phyloP scores from a whole-genome alignment of 106 monocot species.

The Acanthochlamys bracteata region DNA sequence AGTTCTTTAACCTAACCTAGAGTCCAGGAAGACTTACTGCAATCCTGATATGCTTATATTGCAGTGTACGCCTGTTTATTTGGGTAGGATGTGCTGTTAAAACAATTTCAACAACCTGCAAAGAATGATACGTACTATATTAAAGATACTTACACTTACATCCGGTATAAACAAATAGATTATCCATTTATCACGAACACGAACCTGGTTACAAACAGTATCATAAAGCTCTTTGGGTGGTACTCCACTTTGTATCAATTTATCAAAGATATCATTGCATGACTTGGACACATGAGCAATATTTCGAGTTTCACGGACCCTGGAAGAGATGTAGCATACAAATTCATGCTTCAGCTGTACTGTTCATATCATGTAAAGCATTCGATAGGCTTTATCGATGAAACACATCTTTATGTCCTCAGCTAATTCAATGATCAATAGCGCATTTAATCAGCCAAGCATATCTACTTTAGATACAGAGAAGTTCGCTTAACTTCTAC shows the following conservation, averaged over 20 bases:
- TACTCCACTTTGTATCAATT: constrained; percentile 74
- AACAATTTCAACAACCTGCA: constrained; percentile 90
- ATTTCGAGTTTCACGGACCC: constrained; percentile 63
- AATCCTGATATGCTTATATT: constrained; percentile 91
- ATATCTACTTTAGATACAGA: too few relatives aligned
- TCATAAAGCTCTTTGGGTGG: constrained; percentile 58
- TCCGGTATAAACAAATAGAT: background rate
- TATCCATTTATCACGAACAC: background rate
- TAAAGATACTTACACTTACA: too few relatives aligned
- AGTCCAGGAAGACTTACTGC: constrained; percentile 47
- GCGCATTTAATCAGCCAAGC: too few relatives aligned
- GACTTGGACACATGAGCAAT: constrained; percentile 56
- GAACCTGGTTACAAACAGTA: constrained; percentile 82
- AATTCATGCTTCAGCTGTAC: too few relatives aligned
- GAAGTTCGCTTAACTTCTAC: too few relatives aligned
- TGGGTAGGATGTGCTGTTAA: constrained; percentile 95
- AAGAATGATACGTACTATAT: too few relatives aligned
- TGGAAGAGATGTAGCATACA: constrained; percentile 6
- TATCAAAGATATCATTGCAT: constrained; percentile 77
- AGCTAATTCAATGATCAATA: too few relatives aligned
- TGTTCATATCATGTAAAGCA: too few relatives aligned
- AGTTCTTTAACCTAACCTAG: too few relatives aligned
- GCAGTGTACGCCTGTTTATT: constrained; percentile 91
- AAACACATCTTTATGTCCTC: too few relatives aligned
- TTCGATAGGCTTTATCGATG: too few relatives aligned